These are phyloP conservation scores for Articulospora tetracladia DNA, from an alignment of 495 filamentous ascomycete species.

Conservation along the genomic window DNA sequence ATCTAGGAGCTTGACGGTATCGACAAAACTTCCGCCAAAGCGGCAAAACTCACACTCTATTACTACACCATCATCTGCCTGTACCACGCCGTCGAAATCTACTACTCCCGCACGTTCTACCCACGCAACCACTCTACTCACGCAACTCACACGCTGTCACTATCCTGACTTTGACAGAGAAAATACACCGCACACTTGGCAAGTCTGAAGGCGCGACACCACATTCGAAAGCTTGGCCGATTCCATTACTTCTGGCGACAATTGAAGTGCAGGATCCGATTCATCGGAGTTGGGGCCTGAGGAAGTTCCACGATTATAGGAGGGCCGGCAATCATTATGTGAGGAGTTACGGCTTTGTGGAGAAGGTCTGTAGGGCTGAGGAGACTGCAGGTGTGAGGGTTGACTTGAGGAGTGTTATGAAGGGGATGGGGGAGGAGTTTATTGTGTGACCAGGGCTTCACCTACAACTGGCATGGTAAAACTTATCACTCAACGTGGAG, in stretches of 20 bases:
- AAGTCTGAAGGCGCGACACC: not conserved
- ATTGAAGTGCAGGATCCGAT: slow-evolving; percentile 8
- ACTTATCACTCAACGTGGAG: not conserved
- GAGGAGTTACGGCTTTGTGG: not conserved
- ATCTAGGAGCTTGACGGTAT: not conserved
- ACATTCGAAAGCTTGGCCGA: slow-evolving; percentile 7
- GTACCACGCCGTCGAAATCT: slow-evolving; percentile 7
- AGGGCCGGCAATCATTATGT: slow-evolving; percentile 3
- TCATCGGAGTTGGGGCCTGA: slow-evolving; percentile 3
- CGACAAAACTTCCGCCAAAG: slow-evolving; percentile 1
- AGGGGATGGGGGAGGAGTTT: slow-evolving; percentile 4
- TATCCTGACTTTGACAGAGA: slow-evolving; percentile 2
- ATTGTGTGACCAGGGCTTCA: not conserved
- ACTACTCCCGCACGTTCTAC: slow-evolving; percentile 8
- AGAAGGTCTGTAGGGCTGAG: not conserved
- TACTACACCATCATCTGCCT: not conserved
- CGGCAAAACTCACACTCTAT: not conserved
- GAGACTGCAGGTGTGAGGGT: not conserved
- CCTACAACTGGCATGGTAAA: no score
- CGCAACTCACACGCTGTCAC: not conserved
- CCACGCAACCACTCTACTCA: not conserved
- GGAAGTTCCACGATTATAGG: slow-evolving; percentile 6
- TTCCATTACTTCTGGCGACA: not conserved
- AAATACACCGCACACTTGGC: not conserved
- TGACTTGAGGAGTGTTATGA: slow-evolving; percentile 2